phyloP scores from a whole-genome alignment of 257 asterid species.

The Primulina huaijiensis region DNA sequence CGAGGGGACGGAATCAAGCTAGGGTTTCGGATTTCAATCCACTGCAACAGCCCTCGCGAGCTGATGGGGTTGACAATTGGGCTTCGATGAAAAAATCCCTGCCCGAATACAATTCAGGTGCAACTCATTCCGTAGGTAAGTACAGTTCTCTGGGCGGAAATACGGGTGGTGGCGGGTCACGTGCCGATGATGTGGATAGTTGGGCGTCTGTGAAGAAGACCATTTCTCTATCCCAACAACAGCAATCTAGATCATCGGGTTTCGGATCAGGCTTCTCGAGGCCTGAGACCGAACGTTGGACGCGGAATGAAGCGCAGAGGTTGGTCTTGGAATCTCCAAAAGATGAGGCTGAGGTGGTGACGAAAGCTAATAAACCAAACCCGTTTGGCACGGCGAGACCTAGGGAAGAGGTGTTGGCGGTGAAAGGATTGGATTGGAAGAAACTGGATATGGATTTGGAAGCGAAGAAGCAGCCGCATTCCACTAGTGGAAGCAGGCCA shows the following conservation, averaged over 20 bases:
- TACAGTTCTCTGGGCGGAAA: slow-evolving; percentile 72
- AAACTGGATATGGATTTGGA: slow-evolving; percentile 71
- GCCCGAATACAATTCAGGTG: slow-evolving; percentile 34
- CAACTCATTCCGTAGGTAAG: slow-evolving; percentile 37
- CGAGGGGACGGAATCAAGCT: slow-evolving; percentile 44
- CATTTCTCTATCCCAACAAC: slow-evolving; percentile 36
- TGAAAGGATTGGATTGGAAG: slow-evolving; percentile 96
- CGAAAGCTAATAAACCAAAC: slow-evolving; percentile 61
- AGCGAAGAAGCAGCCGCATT: slow-evolving; percentile 45
- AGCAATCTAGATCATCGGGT: slow-evolving; percentile 38
- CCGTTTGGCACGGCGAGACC: slow-evolving; percentile 99
- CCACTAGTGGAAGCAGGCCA: slow-evolving; percentile 59
- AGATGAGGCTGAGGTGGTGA: slow-evolving; percentile 32
- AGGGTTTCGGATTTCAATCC: slow-evolving; percentile 63
- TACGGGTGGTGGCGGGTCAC: slow-evolving; percentile 52
- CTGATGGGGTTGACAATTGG: slow-evolving; percentile 92
- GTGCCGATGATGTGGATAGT: slow-evolving; percentile 86
- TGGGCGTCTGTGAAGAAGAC: slow-evolving; percentile 72
- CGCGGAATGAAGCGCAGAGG: slow-evolving; percentile 44
- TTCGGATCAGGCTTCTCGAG: slow-evolving; percentile 52
- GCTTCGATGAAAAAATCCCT: slow-evolving; percentile 61
- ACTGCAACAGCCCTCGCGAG: slow-evolving; percentile 58
- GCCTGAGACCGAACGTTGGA: slow-evolving; percentile 74
- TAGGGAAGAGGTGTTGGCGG: slow-evolving; percentile 90
- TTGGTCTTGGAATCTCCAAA: slow-evolving; percentile 37